Conservation (phyloP, 1,139 yeast genomes). For the Scheffersomyces titani region DNA sequence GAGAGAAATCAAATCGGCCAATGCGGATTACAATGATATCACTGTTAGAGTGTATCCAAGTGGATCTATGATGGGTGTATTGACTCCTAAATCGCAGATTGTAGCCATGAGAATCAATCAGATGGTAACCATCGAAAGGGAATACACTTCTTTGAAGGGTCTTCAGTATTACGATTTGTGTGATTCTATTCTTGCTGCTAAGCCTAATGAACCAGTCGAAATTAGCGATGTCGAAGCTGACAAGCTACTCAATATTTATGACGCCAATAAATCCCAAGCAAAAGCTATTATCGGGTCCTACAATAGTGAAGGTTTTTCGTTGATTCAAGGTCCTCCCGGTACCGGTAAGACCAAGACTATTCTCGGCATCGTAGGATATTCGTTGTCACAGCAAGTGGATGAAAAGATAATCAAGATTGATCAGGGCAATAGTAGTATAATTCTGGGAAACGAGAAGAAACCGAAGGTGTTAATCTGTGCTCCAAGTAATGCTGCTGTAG, state of each 20-base stretch:
- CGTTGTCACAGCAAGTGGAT: conserved; percentile 39
- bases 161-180: conserved; percentile 77
- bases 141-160: conserved; percentile 80
- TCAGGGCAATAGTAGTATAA: conserved; percentile 9
- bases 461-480: conserved; percentile 82
- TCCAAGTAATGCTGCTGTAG: conserved; percentile 99
- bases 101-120: conserved; percentile 76
- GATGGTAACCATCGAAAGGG: conserved; percentile 92
- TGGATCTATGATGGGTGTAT: conserved; percentile 50
- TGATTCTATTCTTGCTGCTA: conserved; percentile 63
- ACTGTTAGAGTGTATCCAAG: conserved; percentile 65
- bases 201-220: conserved; percentile 49
- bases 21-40: conserved; percentile 68
- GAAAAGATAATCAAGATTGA: conserved; percentile 35
- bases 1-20: conserved; percentile 65
- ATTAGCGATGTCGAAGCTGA: conserved; percentile 38
- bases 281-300: conserved; percentile 79
- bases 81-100: conserved; percentile 65
- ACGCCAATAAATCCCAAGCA: conserved; percentile 87
- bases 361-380: conserved; percentile 84
- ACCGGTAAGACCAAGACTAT: conserved; percentile 98
- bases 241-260: conserved; percentile 46
- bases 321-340: conserved; percentile 98
- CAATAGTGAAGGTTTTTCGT: conserved; percentile 70
- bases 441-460: conserved; percentile 12